Percentiles rank a stretch among this genome's conserved stretches.
Conservation (phyloP, 805 yeast genomes). For the Tetrapisispora pingtungensis region DNA sequence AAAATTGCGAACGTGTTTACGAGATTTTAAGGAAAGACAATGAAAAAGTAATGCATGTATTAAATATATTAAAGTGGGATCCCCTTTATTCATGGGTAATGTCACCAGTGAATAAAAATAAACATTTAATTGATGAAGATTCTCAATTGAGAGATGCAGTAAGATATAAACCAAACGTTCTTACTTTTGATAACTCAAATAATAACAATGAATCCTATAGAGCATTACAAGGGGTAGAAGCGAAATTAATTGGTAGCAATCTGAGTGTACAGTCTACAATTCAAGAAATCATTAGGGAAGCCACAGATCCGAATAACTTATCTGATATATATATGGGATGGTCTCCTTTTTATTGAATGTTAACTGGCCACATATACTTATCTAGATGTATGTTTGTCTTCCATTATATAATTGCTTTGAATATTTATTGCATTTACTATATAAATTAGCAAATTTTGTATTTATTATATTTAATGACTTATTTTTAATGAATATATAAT, state of each 20-base stretch:
- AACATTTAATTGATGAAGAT: constrained; percentile 23
- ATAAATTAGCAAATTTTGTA: too few relatives aligned
- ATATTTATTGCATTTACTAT: not conserved
- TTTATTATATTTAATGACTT: too few relatives aligned
- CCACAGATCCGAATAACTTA: constrained; percentile 55
- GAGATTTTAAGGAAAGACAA: constrained; percentile 53
- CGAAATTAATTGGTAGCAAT: constrained; percentile 54
- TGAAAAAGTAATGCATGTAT: constrained; percentile 65
- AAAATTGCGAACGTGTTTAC: constrained; percentile 65
- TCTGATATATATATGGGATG: constrained; percentile 75
- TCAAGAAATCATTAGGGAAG: constrained; percentile 68
- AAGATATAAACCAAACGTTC: constrained; percentile 1
- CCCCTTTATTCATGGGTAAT: constrained; percentile 88
- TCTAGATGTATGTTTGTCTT: too few relatives aligned
- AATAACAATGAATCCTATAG: constrained; percentile 57
- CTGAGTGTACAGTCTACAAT: constrained; percentile 79
- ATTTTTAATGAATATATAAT: not conserved
- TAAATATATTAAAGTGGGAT: constrained; percentile 83
- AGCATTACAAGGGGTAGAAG: constrained; percentile 64
- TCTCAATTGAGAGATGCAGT: constrained; percentile 7
- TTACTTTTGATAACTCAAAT: not conserved
- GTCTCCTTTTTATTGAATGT: constrained; percentile 56
- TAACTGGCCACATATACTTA: too few relatives aligned
- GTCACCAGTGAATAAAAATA: constrained; percentile 58
- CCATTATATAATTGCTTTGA: too few relatives aligned